These are phyloP conservation scores for Teunomyces pallodes DNA, from an alignment of 805 yeast genomes.

Conservation along the genomic window DNA sequence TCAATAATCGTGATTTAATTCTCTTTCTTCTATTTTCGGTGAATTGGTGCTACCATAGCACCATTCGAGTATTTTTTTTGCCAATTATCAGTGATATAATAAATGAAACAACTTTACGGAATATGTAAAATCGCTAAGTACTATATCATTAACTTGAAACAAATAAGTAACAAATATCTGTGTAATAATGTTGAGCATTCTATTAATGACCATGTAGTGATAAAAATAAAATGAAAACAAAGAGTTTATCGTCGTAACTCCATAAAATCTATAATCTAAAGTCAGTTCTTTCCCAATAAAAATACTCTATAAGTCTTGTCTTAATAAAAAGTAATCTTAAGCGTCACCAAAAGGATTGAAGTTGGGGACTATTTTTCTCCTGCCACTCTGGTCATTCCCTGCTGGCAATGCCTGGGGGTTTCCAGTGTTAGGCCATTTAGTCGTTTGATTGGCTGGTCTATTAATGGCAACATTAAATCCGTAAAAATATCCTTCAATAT, in stretches of 20 bases:
- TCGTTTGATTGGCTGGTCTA: not conserved
- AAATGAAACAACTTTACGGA: not conserved
- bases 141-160: not conserved
- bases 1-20: not conserved
- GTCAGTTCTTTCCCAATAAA: not conserved
- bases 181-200: not conserved
- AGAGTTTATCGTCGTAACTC: too few relatives aligned
- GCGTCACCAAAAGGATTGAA: slow-evolving; percentile 26
- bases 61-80: not conserved
- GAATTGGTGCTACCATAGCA: too few relatives aligned
- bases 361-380: slow-evolving; percentile 17
- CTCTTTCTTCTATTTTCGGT: not conserved
- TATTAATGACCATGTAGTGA: not conserved
- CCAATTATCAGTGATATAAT: not conserved
- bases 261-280: slow-evolving; percentile 1
- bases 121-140: not conserved
- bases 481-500: slow-evolving; percentile 40
- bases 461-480: slow-evolving; percentile 28
- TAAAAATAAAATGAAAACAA: not conserved
- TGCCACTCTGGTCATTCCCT: slow-evolving; percentile 6
- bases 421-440: slow-evolving; percentile 1
- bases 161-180: not conserved
- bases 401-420: not conserved
- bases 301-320: not conserved
- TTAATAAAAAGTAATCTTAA: not conserved